phyloP scores from a whole-genome alignment of 1,284 basidiomycete genomes.

The Irpex sp. region DNA sequence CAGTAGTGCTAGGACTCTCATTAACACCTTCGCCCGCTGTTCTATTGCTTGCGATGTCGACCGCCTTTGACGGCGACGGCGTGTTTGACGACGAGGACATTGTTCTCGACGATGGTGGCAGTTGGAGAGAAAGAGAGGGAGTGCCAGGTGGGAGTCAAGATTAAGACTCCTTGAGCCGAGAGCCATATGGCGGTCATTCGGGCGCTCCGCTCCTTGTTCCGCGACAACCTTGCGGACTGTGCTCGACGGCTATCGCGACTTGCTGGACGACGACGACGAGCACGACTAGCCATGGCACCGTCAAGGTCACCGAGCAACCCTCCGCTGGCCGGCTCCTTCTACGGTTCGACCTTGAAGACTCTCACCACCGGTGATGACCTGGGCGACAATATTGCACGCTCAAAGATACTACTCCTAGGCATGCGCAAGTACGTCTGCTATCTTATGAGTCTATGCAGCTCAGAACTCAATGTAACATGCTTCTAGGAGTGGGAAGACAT shows the following conservation, averaged over 20 bases:
- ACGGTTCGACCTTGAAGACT: conserved; percentile 3
- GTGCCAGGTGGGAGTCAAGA: neutral
- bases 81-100: conserved; percentile 38
- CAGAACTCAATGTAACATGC: neutral
- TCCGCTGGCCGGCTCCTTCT: conserved; percentile 6
- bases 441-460: neutral
- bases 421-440: conserved; percentile 59
- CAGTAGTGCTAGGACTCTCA: conserved; percentile 19
- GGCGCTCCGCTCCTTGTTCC: neutral
- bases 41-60: conserved; percentile 49
- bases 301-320: conserved; percentile 10
- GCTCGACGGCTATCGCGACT: neutral
- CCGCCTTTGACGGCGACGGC: conserved; percentile 48
- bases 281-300: conserved; percentile 1
- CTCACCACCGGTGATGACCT: neutral
- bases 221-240: neutral
- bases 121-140: conserved; percentile 1
- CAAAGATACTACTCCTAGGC: conserved; percentile 78
- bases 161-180: neutral
- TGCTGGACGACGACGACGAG: neutral
- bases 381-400: conserved; percentile 29
- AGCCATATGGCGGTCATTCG: neutral
- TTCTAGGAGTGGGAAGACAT: conserved; percentile 86
- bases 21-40: conserved; percentile 22
- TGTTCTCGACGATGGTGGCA: conserved; percentile 16